Conservation (phyloP, 768 basidiomycete species). For the Calocybe indica region DNA sequence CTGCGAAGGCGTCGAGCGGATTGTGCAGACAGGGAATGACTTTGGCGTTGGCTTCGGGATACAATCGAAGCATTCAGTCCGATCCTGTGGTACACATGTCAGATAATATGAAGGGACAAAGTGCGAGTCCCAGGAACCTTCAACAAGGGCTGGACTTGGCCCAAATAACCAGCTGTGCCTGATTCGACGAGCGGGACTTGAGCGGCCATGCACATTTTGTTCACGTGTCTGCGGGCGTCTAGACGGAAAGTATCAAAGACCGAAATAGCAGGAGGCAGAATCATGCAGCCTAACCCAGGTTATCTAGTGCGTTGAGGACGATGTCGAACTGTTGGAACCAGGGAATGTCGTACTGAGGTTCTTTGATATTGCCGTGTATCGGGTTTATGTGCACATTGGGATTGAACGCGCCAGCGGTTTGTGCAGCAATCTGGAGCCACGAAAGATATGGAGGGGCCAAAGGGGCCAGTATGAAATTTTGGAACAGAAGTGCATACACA, state of each 20-base stretch:
- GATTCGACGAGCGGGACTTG: conserved; percentile 89
- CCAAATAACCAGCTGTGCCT: conserved; percentile 94
- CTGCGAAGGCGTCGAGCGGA: conserved; percentile 92
- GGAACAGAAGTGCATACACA: neutral
- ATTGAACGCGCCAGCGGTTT: conserved; percentile 79
- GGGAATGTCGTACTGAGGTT: conserved; percentile 77
- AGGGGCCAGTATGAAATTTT: neutral
- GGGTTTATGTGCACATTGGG: conserved; percentile 84
- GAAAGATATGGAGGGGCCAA: neutral
- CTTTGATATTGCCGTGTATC: conserved; percentile 94
- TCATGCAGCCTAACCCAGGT: conserved; percentile 62
- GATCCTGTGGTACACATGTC: conserved; percentile 43
- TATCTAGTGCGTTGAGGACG: conserved; percentile 94
- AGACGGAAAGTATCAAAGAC: neutral
- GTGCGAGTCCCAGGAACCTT: conserved; percentile 44
- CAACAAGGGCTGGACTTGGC: conserved; percentile 91
- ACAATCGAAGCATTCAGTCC: conserved; percentile 95
- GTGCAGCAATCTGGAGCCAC: conserved; percentile 62
- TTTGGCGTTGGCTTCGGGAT: conserved; percentile 90
- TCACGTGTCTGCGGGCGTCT: conserved; percentile 95
- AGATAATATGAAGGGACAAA: neutral
- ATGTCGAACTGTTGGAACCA: conserved; percentile 93
- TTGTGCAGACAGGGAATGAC: conserved; percentile 96
- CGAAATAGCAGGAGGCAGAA: neutral
- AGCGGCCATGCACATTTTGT: conserved; percentile 96